Evolutionary conservation across 2,329 filamentous ascomycete species (phyloP), one percentile per base, ranked within the genome.

Genomic region (Colletotrichum endophyticum): DNA sequence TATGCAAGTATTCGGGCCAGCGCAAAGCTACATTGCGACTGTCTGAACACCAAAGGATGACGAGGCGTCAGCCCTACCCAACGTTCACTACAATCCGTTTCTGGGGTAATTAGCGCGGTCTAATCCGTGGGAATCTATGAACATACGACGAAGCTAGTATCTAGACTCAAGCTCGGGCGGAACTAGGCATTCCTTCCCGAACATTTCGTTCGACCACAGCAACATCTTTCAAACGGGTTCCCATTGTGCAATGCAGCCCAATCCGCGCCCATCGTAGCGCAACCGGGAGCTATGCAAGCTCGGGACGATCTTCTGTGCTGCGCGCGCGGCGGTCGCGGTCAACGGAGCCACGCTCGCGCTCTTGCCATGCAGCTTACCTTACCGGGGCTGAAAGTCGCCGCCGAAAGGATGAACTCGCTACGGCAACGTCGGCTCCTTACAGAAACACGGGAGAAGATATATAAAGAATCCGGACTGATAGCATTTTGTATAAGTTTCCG

Each of bases 391-490:
- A n/a, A 49, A 22, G 19, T 49, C 39, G 19, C 22, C 19, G 19
- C 39, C 39, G 19, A 49, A 49, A 49, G 39, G 39, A 49, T 7
- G 3, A 49, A 49, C 39, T 49, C 39, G 39, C 39, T n/a, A n/a
- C 39, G 39, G 39, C 39, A 49, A 49, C 39, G 39, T 49, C 39
- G 39, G 39, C 9, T 6, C 0, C 9, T 22, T n/a, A 7, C 39
- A 49, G 19, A 0, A 12, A 22, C 9, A 49, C 19, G 9, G 39
- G 1, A 0, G 0, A 12, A 0, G 19, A n/a, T 49, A n/a, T 49
- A 1, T 0, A 49, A 22, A 4, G 19, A n/a, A 12, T 49, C 0
- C 19, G 1, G 3, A 4, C 3, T 49, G 19, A 22, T 11, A n/a
- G 3, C 39, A 49, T 12, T 12, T 22, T 2, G 19, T 49, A 49